Evolutionary conservation across 1,284 basidiomycete species (phyloP), one percentile per base, ranked within the genome.

Genomic region (Boletellus dicymbophilus): DNA sequence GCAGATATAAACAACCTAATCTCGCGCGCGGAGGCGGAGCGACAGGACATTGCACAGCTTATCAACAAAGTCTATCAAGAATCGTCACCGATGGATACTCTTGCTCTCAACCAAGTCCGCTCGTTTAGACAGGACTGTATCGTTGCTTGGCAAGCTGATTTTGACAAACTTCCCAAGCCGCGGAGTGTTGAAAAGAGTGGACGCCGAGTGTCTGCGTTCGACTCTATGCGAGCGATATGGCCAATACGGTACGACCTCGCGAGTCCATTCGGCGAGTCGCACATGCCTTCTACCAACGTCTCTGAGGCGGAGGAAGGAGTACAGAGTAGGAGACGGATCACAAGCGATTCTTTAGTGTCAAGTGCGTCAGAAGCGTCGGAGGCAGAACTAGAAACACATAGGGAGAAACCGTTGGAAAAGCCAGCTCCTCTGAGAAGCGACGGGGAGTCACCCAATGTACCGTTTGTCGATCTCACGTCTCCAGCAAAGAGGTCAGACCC

Each of bases 121-220:
- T 85, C 91, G 4, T 85, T 86, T 50, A 79, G 95, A 37, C 95
- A 98, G 71, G 93, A 97, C 63, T 91, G 90, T 68, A 94, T 97
- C 45, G 93, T 98, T n/a, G 90, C 90, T 37, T 98, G 95, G 93
- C 95, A 97, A 65, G 80, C 82, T 51, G 89, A 93, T 61, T 93
- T 95, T 62, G 87, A 91, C 60, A 79, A 79, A 47, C 73, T 84
- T 50, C 88, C 86, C 3, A 89, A 85, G 60, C 81, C 82, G 3
- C 79, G 81, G 48, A 63, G 44, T 34, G n/a, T 53, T 22, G 81
- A 82, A 50, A 78, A 79, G 56, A 74, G 68, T 46, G 70, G 70
- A 36, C 80, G 80, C 49, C 74, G 80, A 53, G 61, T 76, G 5
- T 86, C 87, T 23, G 76, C 84, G 0, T 87, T 91, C 58, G 77